phyloP scores from a whole-genome alignment of 2,329 filamentous ascomycete species.

The Penicillium polonicum region DNA sequence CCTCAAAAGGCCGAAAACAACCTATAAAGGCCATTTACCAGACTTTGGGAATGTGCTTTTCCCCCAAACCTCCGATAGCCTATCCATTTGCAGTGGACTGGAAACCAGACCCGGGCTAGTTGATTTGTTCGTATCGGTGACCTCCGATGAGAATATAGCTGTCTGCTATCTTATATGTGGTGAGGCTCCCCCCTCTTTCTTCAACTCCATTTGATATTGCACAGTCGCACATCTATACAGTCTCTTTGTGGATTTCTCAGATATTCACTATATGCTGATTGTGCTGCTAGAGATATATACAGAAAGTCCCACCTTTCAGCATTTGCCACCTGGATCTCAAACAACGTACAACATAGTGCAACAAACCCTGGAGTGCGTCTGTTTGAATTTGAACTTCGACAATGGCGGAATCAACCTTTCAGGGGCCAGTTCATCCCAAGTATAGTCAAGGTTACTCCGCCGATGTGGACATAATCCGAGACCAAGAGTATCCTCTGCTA shows the following conservation, averaged over 20 bases:
- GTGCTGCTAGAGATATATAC: background rate
- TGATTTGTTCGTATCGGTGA: constrained; percentile 21
- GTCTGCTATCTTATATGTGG: constrained; percentile 14
- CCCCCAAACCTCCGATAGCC: background rate
- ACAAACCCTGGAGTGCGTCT: background rate
- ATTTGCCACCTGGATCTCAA: background rate
- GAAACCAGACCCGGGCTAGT: background rate
- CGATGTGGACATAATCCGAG: constrained; percentile 50
- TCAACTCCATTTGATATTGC: constrained; percentile 8
- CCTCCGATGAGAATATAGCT: constrained; percentile 21
- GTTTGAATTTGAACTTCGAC: background rate
- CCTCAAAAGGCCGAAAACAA: background rate
- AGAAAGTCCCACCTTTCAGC: background rate
- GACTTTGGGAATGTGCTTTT: background rate
- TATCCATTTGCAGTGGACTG: background rate
- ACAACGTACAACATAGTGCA: background rate
- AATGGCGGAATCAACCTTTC: background rate
- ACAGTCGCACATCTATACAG: constrained; percentile 9
- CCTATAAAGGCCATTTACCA: constrained; percentile 7
- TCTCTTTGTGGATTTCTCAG: constrained; percentile 7
- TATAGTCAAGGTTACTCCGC: constrained; percentile 40
- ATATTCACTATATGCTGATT: constrained; percentile 7
- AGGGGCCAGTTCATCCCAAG: constrained; percentile 1
- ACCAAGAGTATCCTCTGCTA: constrained; percentile 49
- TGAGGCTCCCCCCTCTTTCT: constrained; percentile 5